Percentiles rank a stretch among this genome's conserved stretches.
phyloP scores from a whole-genome alignment of 176 grass and related monocot genomes.

The Bolboschoenus planiculmis region DNA sequence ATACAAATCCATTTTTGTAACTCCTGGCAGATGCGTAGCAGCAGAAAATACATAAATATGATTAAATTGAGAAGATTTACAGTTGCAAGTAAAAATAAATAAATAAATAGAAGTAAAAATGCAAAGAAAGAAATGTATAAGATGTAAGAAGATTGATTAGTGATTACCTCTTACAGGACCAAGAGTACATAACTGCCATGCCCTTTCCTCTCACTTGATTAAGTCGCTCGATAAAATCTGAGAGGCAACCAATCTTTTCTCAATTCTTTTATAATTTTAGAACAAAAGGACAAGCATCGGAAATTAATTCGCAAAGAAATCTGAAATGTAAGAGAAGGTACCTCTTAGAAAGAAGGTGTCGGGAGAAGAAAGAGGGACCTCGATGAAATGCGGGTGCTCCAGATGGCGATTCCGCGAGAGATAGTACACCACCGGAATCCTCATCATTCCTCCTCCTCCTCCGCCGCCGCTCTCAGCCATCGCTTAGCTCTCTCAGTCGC shows the following conservation, averaged over 20 bases:
- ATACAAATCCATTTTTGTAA: constrained; percentile 98
- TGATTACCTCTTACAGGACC: constrained; percentile 97
- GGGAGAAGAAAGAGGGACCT: constrained; percentile 59
- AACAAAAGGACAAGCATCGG: too few relatives aligned
- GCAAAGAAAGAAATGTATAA: neutral
- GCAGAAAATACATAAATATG: neutral
- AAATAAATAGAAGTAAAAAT: neutral
- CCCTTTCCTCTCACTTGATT: constrained; percentile 80
- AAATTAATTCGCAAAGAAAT: neutral
- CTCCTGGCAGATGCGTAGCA: constrained; percentile 38
- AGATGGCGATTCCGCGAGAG: constrained; percentile 90
- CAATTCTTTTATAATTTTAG: too few relatives aligned
- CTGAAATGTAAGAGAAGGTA: constrained; percentile 3
- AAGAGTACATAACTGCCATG: constrained; percentile 79
- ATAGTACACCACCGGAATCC: constrained; percentile 91
- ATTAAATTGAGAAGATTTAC: neutral
- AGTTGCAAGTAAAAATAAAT: neutral
- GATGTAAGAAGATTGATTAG: neutral
- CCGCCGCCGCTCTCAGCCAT: constrained; percentile 34
- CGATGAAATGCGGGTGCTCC: constrained; percentile 99
- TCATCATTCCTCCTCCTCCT: constrained; percentile 21
- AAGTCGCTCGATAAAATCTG: constrained; percentile 79
- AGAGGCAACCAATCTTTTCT: too few relatives aligned
- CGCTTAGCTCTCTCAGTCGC: too few relatives aligned
- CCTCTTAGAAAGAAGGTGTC: constrained; percentile 78